Evolutionary conservation across 805 yeast genomes (phyloP), one percentile per base, ranked within the genome.

Genomic region (Candida caryicola): DNA sequence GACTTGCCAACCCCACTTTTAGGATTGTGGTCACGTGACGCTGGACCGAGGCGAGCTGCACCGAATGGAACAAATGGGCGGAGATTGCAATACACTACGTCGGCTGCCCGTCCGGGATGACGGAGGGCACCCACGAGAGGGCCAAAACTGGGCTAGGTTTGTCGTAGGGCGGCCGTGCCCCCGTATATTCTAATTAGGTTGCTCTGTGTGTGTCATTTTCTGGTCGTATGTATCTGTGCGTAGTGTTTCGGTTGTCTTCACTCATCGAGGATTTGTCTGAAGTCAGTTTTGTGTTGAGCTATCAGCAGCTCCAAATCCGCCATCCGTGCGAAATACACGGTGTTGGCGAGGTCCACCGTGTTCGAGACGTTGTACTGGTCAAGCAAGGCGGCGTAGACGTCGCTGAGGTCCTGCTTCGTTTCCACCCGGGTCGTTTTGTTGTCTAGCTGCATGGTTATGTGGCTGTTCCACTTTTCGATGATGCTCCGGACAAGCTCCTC

Each of bases 271-370:
- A 41, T 42, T 26, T 44, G 37, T 17, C 44, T 37, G 36, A 66
- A 65, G 18, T 52, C 50, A 2, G 34, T 30, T 48, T 62, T 66
- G 31, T 55, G 47, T 13, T 34, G 33, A 5, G 35, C 53, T 2
- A 67, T 50, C 10, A 36, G 43, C n/a, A 30, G 33, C 41, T 64
- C 62, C 18, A 69, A 49, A 36, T 67, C 69, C 3, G 47, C 54
- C 3, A 69, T 48, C 23, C 73, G 43, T 7, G 43, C 40, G 30
- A 50, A 62, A 45, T 67, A 69, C 17, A 55, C 50, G 8, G 36
- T 28, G 43, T 69, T 66, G 27, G 74, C 74, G 41, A 68, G 50
- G 15, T 65, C 68, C 2, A 69, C 66, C 15, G 74, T 67, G 36
- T 50, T 58, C 1, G 49, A 48, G 10, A 35, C 45, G 13, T 34